Conservation (phyloP, 805 yeast species). For the Tetrapisispora taiwanensis region DNA sequence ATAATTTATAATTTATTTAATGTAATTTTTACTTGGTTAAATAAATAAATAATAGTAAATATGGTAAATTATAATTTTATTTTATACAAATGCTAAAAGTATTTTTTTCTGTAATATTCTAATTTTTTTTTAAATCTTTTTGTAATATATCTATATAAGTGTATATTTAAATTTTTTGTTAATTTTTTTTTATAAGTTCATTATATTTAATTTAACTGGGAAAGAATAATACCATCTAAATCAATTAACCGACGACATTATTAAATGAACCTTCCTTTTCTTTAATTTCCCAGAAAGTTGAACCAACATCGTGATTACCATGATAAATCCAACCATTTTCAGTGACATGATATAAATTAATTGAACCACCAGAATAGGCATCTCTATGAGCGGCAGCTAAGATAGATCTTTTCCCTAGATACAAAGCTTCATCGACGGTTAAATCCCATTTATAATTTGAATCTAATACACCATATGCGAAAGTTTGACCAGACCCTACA, state of each 20-base stretch:
- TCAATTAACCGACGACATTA: constrained; percentile 43
- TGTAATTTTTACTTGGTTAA: background rate
- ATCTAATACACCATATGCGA: constrained; percentile 96
- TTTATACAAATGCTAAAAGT: constrained; percentile 1
- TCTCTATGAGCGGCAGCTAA: constrained; percentile 98
- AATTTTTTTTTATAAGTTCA: too few species aligned
- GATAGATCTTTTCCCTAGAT: constrained; percentile 89
- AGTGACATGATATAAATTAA: constrained; percentile 85
- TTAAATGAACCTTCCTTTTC: constrained; percentile 82
- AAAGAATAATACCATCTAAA: too few species aligned
- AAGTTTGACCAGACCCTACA: constrained; percentile 98
- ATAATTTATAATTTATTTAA: background rate
- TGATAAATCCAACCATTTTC: constrained; percentile 93
- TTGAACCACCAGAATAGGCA: constrained; percentile 95
- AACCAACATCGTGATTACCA: constrained; percentile 89
- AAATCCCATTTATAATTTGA: constrained; percentile 88
- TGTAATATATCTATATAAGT: too few species aligned
- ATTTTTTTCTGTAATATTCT: background rate
- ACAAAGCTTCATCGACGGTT: constrained; percentile 84
- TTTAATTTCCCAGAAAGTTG: constrained; percentile 84
- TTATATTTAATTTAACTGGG: too few species aligned
- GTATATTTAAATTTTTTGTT: background rate
- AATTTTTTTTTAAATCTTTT: too few species aligned
- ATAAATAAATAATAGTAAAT: background rate
- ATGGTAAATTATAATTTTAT: background rate